Conservation (phyloP, 768 basidiomycete species). For the Lactarius deliciosus region DNA sequence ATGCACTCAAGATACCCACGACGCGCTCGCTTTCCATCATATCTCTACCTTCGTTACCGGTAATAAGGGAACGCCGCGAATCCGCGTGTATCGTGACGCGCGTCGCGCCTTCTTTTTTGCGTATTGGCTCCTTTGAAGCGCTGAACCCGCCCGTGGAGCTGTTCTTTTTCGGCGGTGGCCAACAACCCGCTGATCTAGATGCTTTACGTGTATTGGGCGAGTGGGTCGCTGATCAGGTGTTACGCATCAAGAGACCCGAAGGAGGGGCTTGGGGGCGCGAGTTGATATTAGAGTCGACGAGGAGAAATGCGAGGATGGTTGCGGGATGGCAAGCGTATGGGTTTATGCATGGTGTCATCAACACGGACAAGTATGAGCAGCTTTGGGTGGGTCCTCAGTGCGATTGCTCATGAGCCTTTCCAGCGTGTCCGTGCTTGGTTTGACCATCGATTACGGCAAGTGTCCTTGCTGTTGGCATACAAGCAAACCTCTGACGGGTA, state of each 20-base stretch:
- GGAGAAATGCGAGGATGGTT: conserved; percentile 87
- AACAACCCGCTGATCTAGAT: conserved; percentile 73
- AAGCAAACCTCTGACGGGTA: conserved; percentile 13
- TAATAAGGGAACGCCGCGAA: conserved; percentile 72
- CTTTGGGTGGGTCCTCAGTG: conserved; percentile 2
- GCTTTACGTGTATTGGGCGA: conserved; percentile 70
- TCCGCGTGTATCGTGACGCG: conserved; percentile 74
- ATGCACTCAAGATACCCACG: conserved; percentile 85
- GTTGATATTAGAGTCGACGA: conserved; percentile 74
- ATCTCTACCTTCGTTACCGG: conserved; percentile 68
- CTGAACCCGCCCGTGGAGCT: conserved; percentile 64
- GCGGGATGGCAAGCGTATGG: conserved; percentile 95
- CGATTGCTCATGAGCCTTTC: conserved; percentile 13
- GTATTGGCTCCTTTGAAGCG: conserved; percentile 90
- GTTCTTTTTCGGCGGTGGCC: conserved; percentile 75
- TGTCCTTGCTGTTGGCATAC: background rate
- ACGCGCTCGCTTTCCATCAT: conserved; percentile 84
- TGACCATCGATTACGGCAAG: conserved; percentile 76
- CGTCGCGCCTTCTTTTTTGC: conserved; percentile 85
- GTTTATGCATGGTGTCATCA: conserved; percentile 96
- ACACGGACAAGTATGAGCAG: conserved; percentile 84
- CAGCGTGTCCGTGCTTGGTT: conserved; percentile 70
- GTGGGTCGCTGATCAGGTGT: conserved; percentile 66
- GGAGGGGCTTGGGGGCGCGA: conserved; percentile 59
- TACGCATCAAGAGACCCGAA: conserved; percentile 44